Conservation (phyloP, 2,329 filamentous ascomycete genomes). For the Cladophialophora chaetospira region DNA sequence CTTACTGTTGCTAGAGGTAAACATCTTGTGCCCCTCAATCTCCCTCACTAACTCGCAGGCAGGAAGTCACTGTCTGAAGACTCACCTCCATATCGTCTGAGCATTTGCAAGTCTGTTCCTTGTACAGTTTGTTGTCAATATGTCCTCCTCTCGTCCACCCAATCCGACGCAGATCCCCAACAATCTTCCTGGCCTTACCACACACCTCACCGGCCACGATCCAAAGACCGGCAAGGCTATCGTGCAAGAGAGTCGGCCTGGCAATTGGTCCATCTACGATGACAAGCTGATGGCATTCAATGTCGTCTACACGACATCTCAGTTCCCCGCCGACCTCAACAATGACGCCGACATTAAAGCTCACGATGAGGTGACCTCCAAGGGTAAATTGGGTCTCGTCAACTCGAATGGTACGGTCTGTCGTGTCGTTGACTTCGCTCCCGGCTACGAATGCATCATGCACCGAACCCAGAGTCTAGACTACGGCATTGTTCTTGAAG, state of each 20-base stretch:
- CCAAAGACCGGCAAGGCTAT: constrained; percentile 39
- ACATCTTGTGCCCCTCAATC: no score
- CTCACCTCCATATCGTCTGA: not conserved
- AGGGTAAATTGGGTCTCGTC: constrained; percentile 40
- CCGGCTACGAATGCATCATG: constrained; percentile 48
- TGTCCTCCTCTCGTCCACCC: constrained; percentile 27
- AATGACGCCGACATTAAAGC: constrained; percentile 39
- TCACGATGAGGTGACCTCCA: constrained; percentile 36
- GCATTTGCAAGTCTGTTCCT: not conserved
- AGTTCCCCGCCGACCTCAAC: constrained; percentile 42
- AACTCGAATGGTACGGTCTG: constrained; percentile 34
- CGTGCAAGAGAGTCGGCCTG: constrained; percentile 38
- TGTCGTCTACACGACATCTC: constrained; percentile 45
- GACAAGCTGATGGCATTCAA: constrained; percentile 42
- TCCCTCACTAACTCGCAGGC: no score
- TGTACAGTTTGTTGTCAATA: constrained; percentile 17
- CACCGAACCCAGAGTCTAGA: constrained; percentile 59
- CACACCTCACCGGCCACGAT: constrained; percentile 43
- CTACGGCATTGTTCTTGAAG: constrained; percentile 59
- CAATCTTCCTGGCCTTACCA: constrained; percentile 25
- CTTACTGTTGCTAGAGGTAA: no score
- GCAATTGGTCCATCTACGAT: constrained; percentile 36
- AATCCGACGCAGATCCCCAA: constrained; percentile 25
- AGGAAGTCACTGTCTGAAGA: not conserved
- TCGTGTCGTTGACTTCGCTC: constrained; percentile 46